Percentiles rank a stretch among this genome's conserved stretches.
These are phyloP conservation scores for Cubamyces sp. DNA, from an alignment of 768 basidiomycete genomes.

Conservation along the genomic window DNA sequence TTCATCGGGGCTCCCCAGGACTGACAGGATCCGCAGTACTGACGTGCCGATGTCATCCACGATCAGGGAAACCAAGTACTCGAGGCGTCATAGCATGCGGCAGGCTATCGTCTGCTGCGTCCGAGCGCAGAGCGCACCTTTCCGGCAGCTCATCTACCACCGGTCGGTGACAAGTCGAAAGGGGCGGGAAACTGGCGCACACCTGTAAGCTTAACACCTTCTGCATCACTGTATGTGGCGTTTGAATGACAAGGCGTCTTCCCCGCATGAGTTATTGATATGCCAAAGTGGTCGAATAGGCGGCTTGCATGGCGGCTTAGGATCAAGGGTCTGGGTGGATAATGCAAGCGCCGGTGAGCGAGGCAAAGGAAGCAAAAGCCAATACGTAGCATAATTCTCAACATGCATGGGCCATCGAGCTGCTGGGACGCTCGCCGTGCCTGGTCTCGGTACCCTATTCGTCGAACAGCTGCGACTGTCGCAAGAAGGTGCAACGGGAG, in stretches of 20 bases:
- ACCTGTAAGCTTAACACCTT: slow-evolving; percentile 14
- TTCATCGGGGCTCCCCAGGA: background rate
- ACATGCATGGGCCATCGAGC: slow-evolving; percentile 3
- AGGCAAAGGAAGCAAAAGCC: background rate
- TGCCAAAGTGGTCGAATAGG: slow-evolving; percentile 5
- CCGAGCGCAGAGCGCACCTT: background rate
- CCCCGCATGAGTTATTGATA: slow-evolving; percentile 13
- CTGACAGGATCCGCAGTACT: slow-evolving; percentile 12
- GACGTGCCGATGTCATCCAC: slow-evolving; percentile 11
- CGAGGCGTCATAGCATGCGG: background rate
- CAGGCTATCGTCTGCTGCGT: background rate
- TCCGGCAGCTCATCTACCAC: slow-evolving; percentile 10
- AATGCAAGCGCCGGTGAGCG: slow-evolving; percentile 1
- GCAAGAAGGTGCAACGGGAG: slow-evolving; percentile 17
- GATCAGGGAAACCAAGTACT: background rate
- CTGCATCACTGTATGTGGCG: slow-evolving; percentile 24
- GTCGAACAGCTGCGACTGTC: slow-evolving; percentile 11
- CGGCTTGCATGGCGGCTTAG: slow-evolving; percentile 6
- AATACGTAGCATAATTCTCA: background rate
- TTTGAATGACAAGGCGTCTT: slow-evolving; percentile 16
- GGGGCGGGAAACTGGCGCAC: slow-evolving; percentile 14
- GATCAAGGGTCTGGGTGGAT: slow-evolving; percentile 4
- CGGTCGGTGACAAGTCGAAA: slow-evolving; percentile 3
- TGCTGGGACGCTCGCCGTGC: slow-evolving; percentile 8
- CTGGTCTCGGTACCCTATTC: slow-evolving; percentile 17